Evolutionary conservation across 2,329 filamentous ascomycete species (phyloP).

Genomic region (Fusarium clavum): DNA sequence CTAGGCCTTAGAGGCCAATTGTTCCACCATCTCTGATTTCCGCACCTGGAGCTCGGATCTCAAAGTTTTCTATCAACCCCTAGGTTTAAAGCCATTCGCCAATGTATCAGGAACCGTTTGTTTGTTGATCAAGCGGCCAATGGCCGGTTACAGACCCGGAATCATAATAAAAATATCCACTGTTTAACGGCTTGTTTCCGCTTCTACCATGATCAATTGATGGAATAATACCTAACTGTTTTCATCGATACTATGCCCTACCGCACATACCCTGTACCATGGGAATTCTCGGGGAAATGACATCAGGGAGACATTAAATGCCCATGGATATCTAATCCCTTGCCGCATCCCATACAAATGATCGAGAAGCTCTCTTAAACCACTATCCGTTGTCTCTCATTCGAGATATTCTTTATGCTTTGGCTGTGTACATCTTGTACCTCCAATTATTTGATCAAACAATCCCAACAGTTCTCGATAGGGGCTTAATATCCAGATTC

Average conservation of each 20-base stretch:
- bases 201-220: slow-evolving; percentile 3
- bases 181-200: slow-evolving; percentile 33
- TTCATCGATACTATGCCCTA: slow-evolving; percentile 24
- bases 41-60: not conserved
- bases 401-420: not conserved
- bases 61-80: not conserved
- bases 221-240: slow-evolving; percentile 1
- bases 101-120: not conserved
- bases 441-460: not conserved
- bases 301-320: slow-evolving; percentile 19
- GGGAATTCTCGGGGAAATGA: slow-evolving; percentile 16
- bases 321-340: not conserved
- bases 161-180: not conserved
- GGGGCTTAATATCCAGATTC: not conserved
- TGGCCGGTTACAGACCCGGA: slow-evolving; percentile 3
- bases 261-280: slow-evolving; percentile 18
- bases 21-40: too few species aligned
- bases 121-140: slow-evolving; percentile 16
- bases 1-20: not conserved
- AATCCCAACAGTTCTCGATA: not conserved
- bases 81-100: not conserved
- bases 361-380: not conserved
- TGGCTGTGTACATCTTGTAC: not conserved
- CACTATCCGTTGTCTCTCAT: not conserved
- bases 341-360: not conserved